These are phyloP conservation scores for Fusarium illudens DNA, from an alignment of 2,329 filamentous ascomycete species.

Conservation along the genomic window DNA sequence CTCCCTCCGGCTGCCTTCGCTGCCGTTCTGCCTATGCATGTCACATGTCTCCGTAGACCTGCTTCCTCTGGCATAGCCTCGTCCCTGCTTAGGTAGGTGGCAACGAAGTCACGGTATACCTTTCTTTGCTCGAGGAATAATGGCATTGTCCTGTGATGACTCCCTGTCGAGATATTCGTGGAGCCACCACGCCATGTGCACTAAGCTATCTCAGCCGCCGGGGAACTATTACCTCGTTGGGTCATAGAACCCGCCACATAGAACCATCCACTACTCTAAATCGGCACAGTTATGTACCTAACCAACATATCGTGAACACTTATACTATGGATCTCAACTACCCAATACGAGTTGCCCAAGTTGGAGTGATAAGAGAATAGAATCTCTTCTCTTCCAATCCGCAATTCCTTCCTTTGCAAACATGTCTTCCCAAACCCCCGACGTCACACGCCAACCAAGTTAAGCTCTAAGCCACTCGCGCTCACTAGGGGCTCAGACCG, in stretches of 20 bases:
- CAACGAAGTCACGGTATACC: background rate
- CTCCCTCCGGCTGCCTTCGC: background rate
- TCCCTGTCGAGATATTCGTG: background rate
- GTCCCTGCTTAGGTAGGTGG: background rate
- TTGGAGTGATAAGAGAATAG: background rate
- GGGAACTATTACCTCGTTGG: background rate
- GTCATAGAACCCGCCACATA: background rate
- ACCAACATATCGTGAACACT: background rate
- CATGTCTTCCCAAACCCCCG: background rate
- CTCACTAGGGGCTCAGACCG: slow-evolving; percentile 5
- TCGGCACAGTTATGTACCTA: background rate
- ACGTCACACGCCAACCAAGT: background rate
- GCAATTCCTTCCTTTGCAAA: background rate
- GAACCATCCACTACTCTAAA: background rate
- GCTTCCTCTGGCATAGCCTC: background rate
- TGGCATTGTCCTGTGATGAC: background rate
- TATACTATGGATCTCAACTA: background rate
- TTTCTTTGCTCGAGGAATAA: background rate
- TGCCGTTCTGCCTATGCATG: background rate
- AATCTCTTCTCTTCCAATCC: background rate
- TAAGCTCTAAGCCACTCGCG: background rate
- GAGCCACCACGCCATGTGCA: background rate
- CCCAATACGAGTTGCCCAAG: background rate
- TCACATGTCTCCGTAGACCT: background rate
- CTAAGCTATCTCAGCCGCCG: background rate